These are phyloP conservation scores for Pugionium cornutum DNA, from an alignment of 345 rosid species.

Conservation along the genomic window DNA sequence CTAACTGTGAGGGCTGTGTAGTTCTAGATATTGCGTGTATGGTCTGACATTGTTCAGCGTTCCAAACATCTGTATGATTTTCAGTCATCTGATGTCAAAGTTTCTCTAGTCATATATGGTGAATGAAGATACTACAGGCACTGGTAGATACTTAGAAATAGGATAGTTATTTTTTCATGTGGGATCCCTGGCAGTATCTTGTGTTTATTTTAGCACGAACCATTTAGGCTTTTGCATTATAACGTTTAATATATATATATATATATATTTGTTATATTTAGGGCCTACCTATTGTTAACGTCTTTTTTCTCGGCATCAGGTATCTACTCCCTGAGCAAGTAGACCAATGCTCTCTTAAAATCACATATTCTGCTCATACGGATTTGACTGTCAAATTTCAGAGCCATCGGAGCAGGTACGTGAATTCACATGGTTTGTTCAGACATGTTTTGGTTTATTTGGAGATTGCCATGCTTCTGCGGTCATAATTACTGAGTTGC, in stretches of 20 bases:
- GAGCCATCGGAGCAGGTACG: constrained; percentile 96
- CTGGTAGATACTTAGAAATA: constrained; percentile 5
- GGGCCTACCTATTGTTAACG: constrained; percentile 26
- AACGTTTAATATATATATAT: background rate
- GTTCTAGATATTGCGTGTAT: constrained; percentile 29
- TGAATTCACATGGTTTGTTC: background rate
- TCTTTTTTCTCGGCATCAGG: constrained; percentile 47
- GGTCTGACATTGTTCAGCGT: constrained; percentile 26
- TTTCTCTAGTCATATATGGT: constrained; percentile 14
- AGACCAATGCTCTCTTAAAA: constrained; percentile 79
- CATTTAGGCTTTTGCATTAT: constrained; percentile 3
- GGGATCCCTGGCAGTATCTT: background rate
- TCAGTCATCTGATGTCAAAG: constrained; percentile 2
- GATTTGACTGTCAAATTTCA: constrained; percentile 98
- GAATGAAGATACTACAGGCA: constrained; percentile 6
- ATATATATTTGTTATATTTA: background rate
- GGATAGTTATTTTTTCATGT: background rate
- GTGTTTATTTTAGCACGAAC: background rate
- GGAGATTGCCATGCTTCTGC: constrained; percentile 6
- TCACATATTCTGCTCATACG: constrained; percentile 98
- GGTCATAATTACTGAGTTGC: background rate
- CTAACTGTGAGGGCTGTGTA: constrained; percentile 45
- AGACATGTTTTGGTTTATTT: constrained; percentile 23
- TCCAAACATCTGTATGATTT: constrained; percentile 15
- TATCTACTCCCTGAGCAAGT: constrained; percentile 81